Evolutionary conservation across 2,329 filamentous ascomycete genomes (phyloP).

Genomic region (Conoideocrella luteorostrata): DNA sequence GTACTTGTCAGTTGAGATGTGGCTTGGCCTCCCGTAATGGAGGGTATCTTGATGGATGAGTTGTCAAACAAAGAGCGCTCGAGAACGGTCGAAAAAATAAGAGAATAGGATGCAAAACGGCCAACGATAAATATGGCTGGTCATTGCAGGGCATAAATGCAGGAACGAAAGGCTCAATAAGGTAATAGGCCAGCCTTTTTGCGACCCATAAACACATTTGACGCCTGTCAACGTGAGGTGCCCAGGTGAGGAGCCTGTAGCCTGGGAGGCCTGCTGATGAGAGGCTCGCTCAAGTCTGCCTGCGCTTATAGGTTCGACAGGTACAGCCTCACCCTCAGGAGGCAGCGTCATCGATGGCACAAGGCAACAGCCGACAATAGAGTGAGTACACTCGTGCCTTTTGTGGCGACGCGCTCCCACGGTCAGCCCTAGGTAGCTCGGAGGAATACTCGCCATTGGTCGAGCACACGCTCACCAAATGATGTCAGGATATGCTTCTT

Average conservation of each 20-base stretch:
- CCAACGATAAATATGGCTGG: not conserved
- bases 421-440: not conserved
- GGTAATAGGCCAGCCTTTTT: conserved; percentile 2
- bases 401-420: not conserved
- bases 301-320: not conserved
- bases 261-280: conserved; percentile 12
- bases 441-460: not conserved
- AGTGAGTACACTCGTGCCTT: conserved; percentile 5
- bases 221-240: conserved; percentile 9
- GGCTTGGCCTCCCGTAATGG: not conserved
- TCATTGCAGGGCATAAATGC: conserved; percentile 19
- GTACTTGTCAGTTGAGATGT: not conserved
- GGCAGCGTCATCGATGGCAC: conserved; percentile 3
- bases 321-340: conserved; percentile 6
- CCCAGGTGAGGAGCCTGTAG: conserved; percentile 8
- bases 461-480: not conserved
- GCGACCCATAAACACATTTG: not conserved
- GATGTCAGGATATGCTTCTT: not conserved
- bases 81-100: not conserved
- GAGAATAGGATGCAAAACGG: not conserved
- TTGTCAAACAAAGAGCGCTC: not conserved
- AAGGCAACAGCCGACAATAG: not conserved
- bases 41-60: not conserved
- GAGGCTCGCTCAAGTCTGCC: not conserved
- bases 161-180: conserved; percentile 17